A percentile compares a stretch with the other conserved stretches of the same genome.
phyloP scores from a whole-genome alignment of 169 alveolate species.

The Nephromyces sp. region DNA sequence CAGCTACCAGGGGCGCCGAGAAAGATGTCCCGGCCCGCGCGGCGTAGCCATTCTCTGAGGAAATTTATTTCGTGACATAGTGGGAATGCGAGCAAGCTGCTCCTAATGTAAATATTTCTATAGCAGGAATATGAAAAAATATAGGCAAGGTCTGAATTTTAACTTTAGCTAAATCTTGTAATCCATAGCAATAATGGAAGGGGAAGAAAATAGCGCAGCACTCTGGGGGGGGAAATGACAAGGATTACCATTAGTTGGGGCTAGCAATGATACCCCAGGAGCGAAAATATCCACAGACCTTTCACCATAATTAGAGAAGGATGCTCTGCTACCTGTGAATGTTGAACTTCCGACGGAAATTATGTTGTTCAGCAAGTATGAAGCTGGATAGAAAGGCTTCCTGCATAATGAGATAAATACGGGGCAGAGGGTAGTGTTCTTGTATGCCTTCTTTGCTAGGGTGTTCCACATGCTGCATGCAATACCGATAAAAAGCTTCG shows the following conservation, averaged over 20 bases:
- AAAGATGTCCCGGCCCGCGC: slow-evolving; percentile 45
- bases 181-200: background rate
- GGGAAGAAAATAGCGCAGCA: background rate
- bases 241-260: background rate
- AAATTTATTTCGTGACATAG: too few species aligned
- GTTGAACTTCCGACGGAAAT: slow-evolving; percentile 23
- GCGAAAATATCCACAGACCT: slow-evolving; percentile 34
- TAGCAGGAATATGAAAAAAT: background rate
- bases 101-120: too few species aligned
- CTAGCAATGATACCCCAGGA: slow-evolving; percentile 21
- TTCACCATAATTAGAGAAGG: slow-evolving; percentile 32
- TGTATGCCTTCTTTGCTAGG: too few species aligned
- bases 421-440: too few species aligned
- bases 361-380: slow-evolving; percentile 15
- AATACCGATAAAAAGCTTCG: too few species aligned
- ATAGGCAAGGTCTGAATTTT: background rate
- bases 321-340: slow-evolving; percentile 20
- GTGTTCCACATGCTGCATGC: too few species aligned
- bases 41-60: slow-evolving; percentile 25
- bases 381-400: slow-evolving; percentile 20
- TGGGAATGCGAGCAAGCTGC: too few species aligned
- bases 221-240: background rate
- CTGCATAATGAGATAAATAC: slow-evolving; percentile 1
- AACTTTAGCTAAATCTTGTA: background rate
- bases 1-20: slow-evolving; percentile 46